Evolutionary conservation across 1,284 basidiomycete genomes (phyloP).

Genomic region (Porphyrellus sp.): DNA sequence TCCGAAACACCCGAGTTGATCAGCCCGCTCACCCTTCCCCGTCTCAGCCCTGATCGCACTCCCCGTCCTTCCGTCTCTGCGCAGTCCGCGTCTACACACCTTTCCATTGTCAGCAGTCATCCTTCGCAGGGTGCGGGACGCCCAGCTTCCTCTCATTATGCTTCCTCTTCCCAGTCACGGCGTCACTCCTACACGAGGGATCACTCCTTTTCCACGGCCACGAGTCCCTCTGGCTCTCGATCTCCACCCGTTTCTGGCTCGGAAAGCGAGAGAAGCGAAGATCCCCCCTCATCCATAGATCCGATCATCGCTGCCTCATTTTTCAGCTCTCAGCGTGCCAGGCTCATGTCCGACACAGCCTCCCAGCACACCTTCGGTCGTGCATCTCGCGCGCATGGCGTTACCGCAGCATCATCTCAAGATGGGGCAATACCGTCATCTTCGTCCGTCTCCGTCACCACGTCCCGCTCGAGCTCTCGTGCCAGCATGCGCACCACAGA

Average conservation of each 20-base stretch:
- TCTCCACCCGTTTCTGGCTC: constrained; percentile 20
- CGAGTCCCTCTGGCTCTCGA: constrained; percentile 1
- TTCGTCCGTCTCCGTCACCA: constrained; percentile 38
- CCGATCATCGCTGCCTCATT: constrained; percentile 24
- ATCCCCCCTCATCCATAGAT: constrained; percentile 34
- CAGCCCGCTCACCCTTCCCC: constrained; percentile 31
- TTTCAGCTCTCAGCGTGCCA: constrained; percentile 20
- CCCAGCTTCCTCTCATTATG: constrained; percentile 20
- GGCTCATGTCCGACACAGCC: constrained; percentile 42
- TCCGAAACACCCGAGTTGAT: constrained; percentile 20
- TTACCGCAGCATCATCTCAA: constrained; percentile 20
- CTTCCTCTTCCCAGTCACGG: constrained; percentile 14
- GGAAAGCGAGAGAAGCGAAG: constrained; percentile 32
- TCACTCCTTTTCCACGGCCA: background rate
- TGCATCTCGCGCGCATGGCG: constrained; percentile 23
- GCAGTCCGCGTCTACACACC: constrained; percentile 25
- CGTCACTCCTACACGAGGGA: constrained; percentile 16
- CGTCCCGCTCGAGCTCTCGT: constrained; percentile 42
- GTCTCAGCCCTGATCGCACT: constrained; percentile 43
- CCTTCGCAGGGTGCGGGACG: constrained; percentile 38
- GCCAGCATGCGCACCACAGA: constrained; percentile 37
- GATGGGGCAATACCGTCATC: constrained; percentile 40
- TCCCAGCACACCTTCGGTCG: constrained; percentile 52
- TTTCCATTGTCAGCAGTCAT: constrained; percentile 36
- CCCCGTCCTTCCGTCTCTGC: constrained; percentile 51